Base-by-base conservation (phyloP, 2,329 filamentous ascomycete genomes). In the Aspergillus sp. region DNA sequence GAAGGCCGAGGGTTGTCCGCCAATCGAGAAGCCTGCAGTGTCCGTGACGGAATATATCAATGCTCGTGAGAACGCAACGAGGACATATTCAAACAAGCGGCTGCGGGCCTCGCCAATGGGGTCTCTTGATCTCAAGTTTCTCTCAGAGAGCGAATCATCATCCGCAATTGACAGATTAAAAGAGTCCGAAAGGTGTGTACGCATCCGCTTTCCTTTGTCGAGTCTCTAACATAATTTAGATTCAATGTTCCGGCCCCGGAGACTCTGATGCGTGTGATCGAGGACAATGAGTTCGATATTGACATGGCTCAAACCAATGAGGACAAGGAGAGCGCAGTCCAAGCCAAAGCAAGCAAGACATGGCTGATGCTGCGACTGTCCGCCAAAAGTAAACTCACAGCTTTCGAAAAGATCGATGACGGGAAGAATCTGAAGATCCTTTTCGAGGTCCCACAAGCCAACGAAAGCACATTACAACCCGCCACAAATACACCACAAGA, bases 1-100 rank as follows among this genome's bases (percentile, higher is more conserved):
- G 95, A 99, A 99, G 80, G 89, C 94, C 63, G 93, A 97, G 75
- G 92, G 89, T 68, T 99, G 95, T 74, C 92, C 92, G 25, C 86
- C 90, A 6, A 98, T 99, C 71, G 89, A 93, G 72, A 86, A 87
- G 62, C 86, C 90, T 23, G 82, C 91, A 11, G 84, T 98, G 31
- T 84, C 89, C 3, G 84, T 89, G 1, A 79, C 86, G 30, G 85
- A 89, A 51, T 94, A 93, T 74, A 77, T 88, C 45, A 84, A 88
- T 57, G 89, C 93, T 25, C 90, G 89, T 73, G 81, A 84, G 31
- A 82, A 85, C 50, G 89, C 89, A 3, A 84, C 85, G 65, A 88
- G 87, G 66, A 82, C 87, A 13, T 89, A 91, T 45, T 85, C 87
- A 17, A 90, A 86, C 70, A 93, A 91, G 73, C 87, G 89, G 57